These are phyloP conservation scores for Acorus gramineus DNA, from an alignment of 106 monocot genomes.

Conservation along the genomic window DNA sequence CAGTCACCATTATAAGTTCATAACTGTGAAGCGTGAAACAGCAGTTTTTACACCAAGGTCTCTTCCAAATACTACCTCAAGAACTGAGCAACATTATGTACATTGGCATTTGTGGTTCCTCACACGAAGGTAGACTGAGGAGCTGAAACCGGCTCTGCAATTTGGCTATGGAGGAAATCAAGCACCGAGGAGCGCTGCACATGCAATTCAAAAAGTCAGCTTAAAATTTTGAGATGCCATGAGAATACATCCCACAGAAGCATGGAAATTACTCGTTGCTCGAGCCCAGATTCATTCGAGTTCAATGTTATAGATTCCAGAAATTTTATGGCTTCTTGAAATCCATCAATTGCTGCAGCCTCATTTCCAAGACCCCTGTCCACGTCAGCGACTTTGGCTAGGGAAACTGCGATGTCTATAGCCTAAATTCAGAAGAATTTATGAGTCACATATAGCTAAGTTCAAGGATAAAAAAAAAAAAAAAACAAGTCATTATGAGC, in stretches of 20 bases:
- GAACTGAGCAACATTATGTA: no score
- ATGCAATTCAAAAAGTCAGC: neutral
- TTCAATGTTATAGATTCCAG: conserved; percentile 75
- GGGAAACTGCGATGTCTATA: conserved; percentile 76
- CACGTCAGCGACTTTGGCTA: conserved; percentile 93
- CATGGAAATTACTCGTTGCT: conserved; percentile 44
- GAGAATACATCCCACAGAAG: neutral
- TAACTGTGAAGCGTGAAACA: no score
- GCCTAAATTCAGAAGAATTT: conserved; percentile 19
- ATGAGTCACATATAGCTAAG: neutral
- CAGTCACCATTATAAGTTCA: no score
- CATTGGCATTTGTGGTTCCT: no score
- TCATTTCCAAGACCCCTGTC: conserved; percentile 70
- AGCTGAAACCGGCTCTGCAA: conserved; percentile 25
- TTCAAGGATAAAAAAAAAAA: no score
- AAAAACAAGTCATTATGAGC: no score
- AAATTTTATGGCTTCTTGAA: conserved; percentile 71
- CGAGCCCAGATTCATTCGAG: conserved; percentile 39
- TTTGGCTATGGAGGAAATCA: conserved; percentile 50
- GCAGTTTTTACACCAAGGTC: no score
- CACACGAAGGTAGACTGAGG: conserved; percentile 7
- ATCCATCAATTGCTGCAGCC: conserved; percentile 44
- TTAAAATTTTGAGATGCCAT: neutral
- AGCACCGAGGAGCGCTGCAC: conserved; percentile 69
- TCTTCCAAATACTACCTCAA: no score